Percentiles rank a stretch among this genome's conserved stretches.
Evolutionary conservation across 352 stramenopile species (phyloP).

Genomic region (Globisporangium solare): DNA sequence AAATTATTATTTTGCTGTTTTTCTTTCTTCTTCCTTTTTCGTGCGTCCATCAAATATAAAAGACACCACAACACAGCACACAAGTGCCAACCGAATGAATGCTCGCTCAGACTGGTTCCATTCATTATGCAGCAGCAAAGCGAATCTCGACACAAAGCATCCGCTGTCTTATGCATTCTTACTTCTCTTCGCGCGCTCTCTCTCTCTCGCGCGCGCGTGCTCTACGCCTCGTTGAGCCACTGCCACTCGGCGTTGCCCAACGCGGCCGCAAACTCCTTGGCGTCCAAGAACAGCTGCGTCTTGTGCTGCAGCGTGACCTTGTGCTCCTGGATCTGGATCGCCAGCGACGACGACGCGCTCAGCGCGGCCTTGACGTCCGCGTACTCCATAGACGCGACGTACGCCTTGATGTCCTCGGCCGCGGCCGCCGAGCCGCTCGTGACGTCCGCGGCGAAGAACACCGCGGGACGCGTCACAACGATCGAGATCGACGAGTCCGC

Average conservation of each 20-base stretch:
- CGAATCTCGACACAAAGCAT: not conserved
- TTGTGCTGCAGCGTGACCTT: constrained; percentile 49
- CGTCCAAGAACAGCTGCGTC: constrained; percentile 72
- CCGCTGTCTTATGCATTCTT: too few species aligned
- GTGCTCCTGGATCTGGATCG: constrained; percentile 34
- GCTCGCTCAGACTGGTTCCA: too few species aligned
- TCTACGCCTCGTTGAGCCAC: constrained; percentile 33
- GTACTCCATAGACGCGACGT: constrained; percentile 78
- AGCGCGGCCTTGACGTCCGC: constrained; percentile 65
- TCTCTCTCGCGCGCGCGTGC: constrained; percentile 6
- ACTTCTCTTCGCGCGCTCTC: too few species aligned
- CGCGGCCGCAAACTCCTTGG: constrained; percentile 53
- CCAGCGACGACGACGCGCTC: constrained; percentile 23
- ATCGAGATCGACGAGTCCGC: constrained; percentile 63
- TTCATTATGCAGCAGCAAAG: too few species aligned
- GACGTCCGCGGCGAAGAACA: constrained; percentile 67
- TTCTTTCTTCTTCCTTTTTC: too few species aligned
- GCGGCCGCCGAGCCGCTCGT: constrained; percentile 35
- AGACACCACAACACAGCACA: too few species aligned
- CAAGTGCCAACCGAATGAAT: too few species aligned
- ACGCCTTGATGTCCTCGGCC: constrained; percentile 51
- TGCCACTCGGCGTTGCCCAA: constrained; percentile 30
- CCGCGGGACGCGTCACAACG: constrained; percentile 58
- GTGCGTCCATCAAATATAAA: too few species aligned
- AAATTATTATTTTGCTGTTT: not conserved